phyloP scores from a whole-genome alignment of 768 basidiomycete genomes.

The Hortiboletus flavorubellus region DNA sequence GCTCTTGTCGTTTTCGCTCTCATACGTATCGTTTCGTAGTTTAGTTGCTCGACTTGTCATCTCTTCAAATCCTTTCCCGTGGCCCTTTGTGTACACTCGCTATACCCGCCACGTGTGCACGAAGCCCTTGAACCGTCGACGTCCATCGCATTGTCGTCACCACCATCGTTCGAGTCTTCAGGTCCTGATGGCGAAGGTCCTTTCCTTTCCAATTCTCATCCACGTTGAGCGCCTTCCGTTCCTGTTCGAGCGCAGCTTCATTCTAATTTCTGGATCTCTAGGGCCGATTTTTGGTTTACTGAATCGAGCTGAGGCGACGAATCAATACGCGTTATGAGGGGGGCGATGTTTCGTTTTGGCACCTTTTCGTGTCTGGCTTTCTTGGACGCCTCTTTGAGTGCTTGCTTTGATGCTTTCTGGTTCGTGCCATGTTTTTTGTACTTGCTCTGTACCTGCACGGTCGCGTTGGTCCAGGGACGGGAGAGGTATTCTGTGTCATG shows the following conservation, averaged over 20 bases:
- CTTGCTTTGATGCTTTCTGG: slow-evolving; percentile 57
- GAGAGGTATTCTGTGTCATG: no score
- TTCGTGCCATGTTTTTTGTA: no score
- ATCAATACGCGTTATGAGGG: neutral
- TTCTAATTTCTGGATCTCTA: slow-evolving; percentile 60
- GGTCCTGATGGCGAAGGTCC: slow-evolving; percentile 20
- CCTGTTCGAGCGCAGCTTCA: slow-evolving; percentile 38
- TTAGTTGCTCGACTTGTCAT: no score
- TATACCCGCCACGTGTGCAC: slow-evolving; percentile 51
- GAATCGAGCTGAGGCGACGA: slow-evolving; percentile 73
- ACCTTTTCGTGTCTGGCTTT: slow-evolving; percentile 90
- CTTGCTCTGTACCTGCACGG: no score
- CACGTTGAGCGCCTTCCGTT: slow-evolving; percentile 25
- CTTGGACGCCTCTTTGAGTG: slow-evolving; percentile 83
- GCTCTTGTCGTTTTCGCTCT: no score
- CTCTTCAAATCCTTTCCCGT: no score
- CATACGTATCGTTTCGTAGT: no score
- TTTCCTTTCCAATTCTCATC: slow-evolving; percentile 37
- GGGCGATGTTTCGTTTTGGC: neutral
- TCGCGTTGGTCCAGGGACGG: no score
- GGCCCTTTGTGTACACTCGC: no score
- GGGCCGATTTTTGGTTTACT: slow-evolving; percentile 72
- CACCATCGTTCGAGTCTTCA: slow-evolving; percentile 25
- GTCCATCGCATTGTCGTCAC: slow-evolving; percentile 21
- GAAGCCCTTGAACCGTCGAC: slow-evolving; percentile 53